phyloP scores from a whole-genome alignment of 2,329 filamentous ascomycete species.

The Coniochaeta sp. region DNA sequence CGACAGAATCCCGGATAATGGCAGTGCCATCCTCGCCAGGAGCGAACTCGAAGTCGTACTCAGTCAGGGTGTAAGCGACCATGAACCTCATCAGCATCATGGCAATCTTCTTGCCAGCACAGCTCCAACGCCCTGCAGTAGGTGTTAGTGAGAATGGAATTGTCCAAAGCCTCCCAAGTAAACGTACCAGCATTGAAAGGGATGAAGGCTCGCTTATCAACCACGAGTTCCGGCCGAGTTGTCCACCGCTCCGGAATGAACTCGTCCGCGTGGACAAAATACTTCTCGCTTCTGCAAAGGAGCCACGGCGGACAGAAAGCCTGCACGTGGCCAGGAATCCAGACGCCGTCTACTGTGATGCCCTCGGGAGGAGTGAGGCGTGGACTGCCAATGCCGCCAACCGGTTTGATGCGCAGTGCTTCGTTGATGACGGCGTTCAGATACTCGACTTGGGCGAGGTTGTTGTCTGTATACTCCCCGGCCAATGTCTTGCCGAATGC shows the following conservation, averaged over 20 bases:
- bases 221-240: neutral
- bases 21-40: constrained; percentile 9
- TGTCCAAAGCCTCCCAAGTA: no score
- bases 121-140: constrained; percentile 24
- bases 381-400: neutral
- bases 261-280: neutral
- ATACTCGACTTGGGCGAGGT: constrained; percentile 2
- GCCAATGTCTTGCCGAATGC: neutral
- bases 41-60: constrained; percentile 13
- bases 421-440: constrained; percentile 8
- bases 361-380: constrained; percentile 3
- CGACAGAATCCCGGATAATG: constrained; percentile 6
- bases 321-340: neutral
- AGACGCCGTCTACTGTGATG: constrained; percentile 1
- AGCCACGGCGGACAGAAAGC: neutral
- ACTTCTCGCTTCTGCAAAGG: constrained; percentile 1
- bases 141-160: no score
- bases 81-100: constrained; percentile 23
- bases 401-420: constrained; percentile 4
- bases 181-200: neutral
- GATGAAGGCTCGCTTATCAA: constrained; percentile 1
- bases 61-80: constrained; percentile 9
- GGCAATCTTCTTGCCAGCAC: constrained; percentile 27
- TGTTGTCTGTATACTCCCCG: neutral
- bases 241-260: constrained; percentile 5